Percentiles rank a stretch among this genome's conserved stretches.
Evolutionary conservation across 2,329 filamentous ascomycete species (phyloP).

Genomic region (Trichoderma sp.): DNA sequence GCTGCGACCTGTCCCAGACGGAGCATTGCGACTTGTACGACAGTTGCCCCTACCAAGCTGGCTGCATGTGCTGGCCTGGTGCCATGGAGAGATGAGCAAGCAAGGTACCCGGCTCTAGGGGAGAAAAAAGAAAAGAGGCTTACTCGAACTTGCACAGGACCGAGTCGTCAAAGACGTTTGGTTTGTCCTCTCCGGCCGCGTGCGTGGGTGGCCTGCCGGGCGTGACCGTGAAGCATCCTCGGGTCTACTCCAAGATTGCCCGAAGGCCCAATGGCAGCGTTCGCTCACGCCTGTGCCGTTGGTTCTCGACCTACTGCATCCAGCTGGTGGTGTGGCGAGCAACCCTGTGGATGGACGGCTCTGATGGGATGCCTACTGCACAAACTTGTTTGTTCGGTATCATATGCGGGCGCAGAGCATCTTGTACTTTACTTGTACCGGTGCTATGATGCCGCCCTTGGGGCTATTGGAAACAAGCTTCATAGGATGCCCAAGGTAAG

Average conservation of each 20-base stretch:
- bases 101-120: constrained; percentile 18
- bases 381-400: neutral
- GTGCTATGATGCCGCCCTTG: neutral
- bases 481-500: constrained; percentile 1
- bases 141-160: neutral
- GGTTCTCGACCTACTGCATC: constrained; percentile 24
- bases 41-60: neutral
- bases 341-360: constrained; percentile 14
- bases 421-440: neutral
- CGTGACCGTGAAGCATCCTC: constrained; percentile 7
- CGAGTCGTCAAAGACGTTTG: neutral
- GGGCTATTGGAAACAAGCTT: constrained; percentile 15
- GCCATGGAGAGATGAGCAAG: constrained; percentile 4
- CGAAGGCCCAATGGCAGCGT: constrained; percentile 13
- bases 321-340: constrained; percentile 21
- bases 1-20: neutral
- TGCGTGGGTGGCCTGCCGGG: neutral
- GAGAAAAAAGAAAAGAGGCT: neutral
- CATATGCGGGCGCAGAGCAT: constrained; percentile 9
- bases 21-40: neutral
- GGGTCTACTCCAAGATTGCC: constrained; percentile 17
- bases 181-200: neutral
- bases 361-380: constrained; percentile 1
- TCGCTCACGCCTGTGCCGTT: neutral
- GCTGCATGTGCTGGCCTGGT: neutral